Base-by-base conservation (phyloP, 2,329 filamentous ascomycete species). In the Ophiostoma piceae region DNA sequence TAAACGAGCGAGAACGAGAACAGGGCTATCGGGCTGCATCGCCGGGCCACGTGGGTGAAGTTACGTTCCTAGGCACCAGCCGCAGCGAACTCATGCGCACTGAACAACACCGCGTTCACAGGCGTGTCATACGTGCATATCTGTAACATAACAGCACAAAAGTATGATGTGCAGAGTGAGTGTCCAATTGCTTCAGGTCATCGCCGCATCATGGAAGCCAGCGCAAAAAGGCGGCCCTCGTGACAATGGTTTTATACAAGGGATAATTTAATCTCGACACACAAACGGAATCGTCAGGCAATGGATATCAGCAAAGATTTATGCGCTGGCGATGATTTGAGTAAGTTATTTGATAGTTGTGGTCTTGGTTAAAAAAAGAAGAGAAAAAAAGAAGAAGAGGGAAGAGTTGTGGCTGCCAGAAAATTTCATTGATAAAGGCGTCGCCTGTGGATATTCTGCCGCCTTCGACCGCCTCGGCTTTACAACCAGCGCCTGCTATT, bases 231-330 rank as follows among this genome's bases (percentile, higher is more conserved):
- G 84, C 71, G 85, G 85, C 85, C 84, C 86, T 88, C 86, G 84
- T 87, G 85, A 87, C 83, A 80, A 88, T 87, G 86, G 86, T 88
- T 88, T 88, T 88, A 84, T 82, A 81, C 84, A 87, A 86, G 81
- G 84, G 84, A 74, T 74, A 65, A 12, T 51, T 85, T 81, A 74
- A 77, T 88, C 85, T 88, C 77, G 85, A 86, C 85, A 81, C 83
- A 82, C 79, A 79, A 83, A 82, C 82, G 80, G 79, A 79, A 79
- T 82, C 81, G 81, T 79, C 84, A 84, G 83, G 71, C 78, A 78
- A 78, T 79, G 74, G 76, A 37, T 73, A 35, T 68, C 67, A 39
- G 35, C 62, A 70, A 71, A 71, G 70, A 74, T 75, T 76, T 76
- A 74, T 74, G 75, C 71, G 76, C 80, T 81, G 80, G 76, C 80